A percentile compares a stretch with the other conserved stretches of the same genome.
Conservation (phyloP, 2,329 filamentous ascomycete species). For the Arthrinium phaeospermum region DNA sequence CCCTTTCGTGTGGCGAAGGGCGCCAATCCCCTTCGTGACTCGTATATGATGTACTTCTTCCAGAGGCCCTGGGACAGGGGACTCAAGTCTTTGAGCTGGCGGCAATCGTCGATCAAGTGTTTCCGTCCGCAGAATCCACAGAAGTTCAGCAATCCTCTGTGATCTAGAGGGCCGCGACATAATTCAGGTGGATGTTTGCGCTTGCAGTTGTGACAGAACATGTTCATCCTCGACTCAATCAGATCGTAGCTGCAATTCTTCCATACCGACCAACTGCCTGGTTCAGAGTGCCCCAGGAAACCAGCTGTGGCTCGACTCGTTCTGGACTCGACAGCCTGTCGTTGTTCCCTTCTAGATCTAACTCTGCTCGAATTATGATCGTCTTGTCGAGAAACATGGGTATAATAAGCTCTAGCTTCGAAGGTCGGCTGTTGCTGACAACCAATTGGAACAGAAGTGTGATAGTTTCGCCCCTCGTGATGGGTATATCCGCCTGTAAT, state of each 20-base stretch:
- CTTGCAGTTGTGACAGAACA: not conserved
- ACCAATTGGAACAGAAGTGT: not conserved
- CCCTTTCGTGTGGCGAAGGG: not conserved
- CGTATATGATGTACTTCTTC: constrained; percentile 1
- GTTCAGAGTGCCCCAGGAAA: not conserved
- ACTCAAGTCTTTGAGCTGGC: not conserved
- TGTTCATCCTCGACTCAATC: not conserved
- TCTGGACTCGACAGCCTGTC: not conserved
- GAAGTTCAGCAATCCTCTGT: not conserved
- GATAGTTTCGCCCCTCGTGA: not conserved
- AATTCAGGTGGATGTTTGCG: not conserved
- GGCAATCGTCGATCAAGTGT: not conserved
- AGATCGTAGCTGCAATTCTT: not conserved
- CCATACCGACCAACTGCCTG: not conserved
- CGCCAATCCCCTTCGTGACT: not conserved
- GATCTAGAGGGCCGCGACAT: not conserved
- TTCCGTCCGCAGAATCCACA: not conserved
- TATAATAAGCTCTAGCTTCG: too few species aligned
- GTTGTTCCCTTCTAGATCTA: too few species aligned
- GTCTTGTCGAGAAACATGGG: too few species aligned
- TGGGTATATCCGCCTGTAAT: not conserved
- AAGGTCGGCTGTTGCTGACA: too few species aligned
- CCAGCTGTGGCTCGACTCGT: not conserved
- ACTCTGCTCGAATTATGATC: not conserved
- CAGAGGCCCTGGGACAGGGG: not conserved